Evolutionary conservation across 768 basidiomycete species (phyloP).

Genomic region (Russula vinacea): DNA sequence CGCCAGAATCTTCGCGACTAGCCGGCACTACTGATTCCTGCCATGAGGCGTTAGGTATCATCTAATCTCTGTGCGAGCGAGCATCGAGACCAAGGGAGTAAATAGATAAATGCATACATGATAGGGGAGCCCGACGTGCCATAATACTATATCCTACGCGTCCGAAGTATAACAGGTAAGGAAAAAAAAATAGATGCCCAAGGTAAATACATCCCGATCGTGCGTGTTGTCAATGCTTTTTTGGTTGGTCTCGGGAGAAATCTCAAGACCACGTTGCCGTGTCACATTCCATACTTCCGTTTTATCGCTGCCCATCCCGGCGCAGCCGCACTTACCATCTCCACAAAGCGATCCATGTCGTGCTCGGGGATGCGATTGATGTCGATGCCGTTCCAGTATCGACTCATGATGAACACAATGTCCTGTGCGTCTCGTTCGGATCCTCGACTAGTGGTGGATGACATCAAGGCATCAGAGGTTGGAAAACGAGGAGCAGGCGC

Average conservation of each 20-base stretch:
- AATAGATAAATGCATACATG: conserved; percentile 16
- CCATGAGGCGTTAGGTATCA: conserved; percentile 15
- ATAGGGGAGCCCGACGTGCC: conserved; percentile 8
- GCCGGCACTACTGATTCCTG: conserved; percentile 14
- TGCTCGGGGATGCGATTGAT: conserved; percentile 83
- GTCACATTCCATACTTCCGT: conserved; percentile 65
- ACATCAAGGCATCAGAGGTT: conserved; percentile 16
- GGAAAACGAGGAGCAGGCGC: conserved; percentile 12
- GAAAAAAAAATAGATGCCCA: conserved; percentile 9
- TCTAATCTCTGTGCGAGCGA: conserved; percentile 9
- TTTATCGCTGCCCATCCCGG: conserved; percentile 74
- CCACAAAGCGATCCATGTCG: conserved; percentile 78
- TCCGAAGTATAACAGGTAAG: conserved; percentile 14
- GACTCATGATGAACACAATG: conserved; percentile 64
- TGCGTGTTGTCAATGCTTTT: conserved; percentile 16
- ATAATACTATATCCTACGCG: conserved; percentile 20
- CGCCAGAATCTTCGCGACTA: conserved; percentile 12
- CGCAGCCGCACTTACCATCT: conserved; percentile 54
- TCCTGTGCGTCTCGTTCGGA: conserved; percentile 74
- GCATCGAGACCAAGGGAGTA: not conserved
- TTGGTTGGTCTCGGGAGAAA: conserved; percentile 14
- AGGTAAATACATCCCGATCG: conserved; percentile 19
- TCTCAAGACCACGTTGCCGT: conserved; percentile 19
- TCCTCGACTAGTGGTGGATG: conserved; percentile 49
- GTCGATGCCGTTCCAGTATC: conserved; percentile 80